phyloP scores from a whole-genome alignment of 2,329 filamentous ascomycete species.

The Aspergillus sp. region DNA sequence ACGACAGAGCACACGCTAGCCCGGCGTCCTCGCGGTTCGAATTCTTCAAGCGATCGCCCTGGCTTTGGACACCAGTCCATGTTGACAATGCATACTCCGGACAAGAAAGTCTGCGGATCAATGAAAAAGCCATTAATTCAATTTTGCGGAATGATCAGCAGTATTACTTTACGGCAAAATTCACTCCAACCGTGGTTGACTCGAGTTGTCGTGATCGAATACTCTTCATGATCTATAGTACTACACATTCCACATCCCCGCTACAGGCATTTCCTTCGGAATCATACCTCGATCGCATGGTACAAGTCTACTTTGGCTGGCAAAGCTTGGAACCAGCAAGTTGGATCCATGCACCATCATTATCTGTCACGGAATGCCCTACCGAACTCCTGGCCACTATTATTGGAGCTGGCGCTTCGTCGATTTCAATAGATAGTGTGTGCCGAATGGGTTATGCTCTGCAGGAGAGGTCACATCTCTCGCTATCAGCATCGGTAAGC shows the following conservation, averaged over 20 bases:
- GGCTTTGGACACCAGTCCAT: slow-evolving; percentile 4
- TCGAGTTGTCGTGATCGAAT: not conserved
- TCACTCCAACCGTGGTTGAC: not conserved
- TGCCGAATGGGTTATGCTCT: slow-evolving; percentile 4
- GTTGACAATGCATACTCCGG: slow-evolving; percentile 1
- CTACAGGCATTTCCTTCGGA: not conserved
- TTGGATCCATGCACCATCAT: not conserved
- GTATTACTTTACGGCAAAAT: not conserved
- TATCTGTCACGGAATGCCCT: not conserved
- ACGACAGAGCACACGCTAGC: not conserved
- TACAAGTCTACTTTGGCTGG: slow-evolving; percentile 3
- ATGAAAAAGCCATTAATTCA: not conserved
- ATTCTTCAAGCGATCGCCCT: slow-evolving; percentile 1
- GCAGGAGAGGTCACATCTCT: slow-evolving; percentile 2
- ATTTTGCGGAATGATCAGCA: not conserved
- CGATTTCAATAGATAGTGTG: not conserved
- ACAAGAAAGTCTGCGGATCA: not conserved
- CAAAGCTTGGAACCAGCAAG: not conserved
- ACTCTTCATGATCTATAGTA: slow-evolving; percentile 1
- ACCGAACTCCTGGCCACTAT: not conserved
- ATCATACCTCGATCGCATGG: not conserved
- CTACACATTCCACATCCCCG: not conserved
- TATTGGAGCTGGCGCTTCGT: not conserved
- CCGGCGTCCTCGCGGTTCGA: slow-evolving; percentile 1
- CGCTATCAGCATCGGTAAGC: not conserved